A percentile compares a stretch with the other conserved stretches of the same genome.
Conservation (phyloP, 257 asterid genomes). For the Echites panduratus region DNA sequence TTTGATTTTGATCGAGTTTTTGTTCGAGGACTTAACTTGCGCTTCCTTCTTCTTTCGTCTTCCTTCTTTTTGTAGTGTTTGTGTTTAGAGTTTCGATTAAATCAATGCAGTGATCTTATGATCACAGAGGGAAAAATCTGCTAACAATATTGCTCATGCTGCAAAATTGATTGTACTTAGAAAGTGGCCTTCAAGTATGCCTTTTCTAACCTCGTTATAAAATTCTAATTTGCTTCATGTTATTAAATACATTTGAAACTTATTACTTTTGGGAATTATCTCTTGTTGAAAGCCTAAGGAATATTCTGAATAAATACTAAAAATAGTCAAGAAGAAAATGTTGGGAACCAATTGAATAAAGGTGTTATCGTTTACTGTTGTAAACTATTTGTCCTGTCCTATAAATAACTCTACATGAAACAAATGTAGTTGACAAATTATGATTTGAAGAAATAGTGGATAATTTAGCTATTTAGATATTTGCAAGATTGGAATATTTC, state of each 20-base stretch:
- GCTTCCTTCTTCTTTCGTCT: neutral
- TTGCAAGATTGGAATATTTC: neutral
- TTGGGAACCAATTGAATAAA: slow-evolving; percentile 53
- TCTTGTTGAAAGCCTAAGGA: slow-evolving; percentile 65
- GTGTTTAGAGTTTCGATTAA: slow-evolving; percentile 85
- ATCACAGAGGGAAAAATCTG: too few species aligned
- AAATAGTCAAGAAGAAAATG: too few species aligned
- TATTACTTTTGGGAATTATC: slow-evolving; percentile 2
- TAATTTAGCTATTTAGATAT: neutral
- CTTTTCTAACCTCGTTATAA: neutral
- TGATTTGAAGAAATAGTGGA: neutral
- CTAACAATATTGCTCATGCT: slow-evolving; percentile 71
- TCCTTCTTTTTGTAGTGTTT: slow-evolving; percentile 37
- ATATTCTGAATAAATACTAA: slow-evolving; percentile 77
- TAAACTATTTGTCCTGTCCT: slow-evolving; percentile 11
- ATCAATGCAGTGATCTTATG: slow-evolving; percentile 86
- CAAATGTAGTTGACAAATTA: neutral
- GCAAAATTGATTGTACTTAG: slow-evolving; percentile 62
- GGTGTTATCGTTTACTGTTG: slow-evolving; percentile 64
- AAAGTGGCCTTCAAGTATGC: slow-evolving; percentile 69
- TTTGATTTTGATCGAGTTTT: neutral
- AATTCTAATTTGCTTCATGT: neutral
- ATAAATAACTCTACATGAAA: neutral
- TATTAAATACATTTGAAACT: neutral
- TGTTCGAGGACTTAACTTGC: neutral